phyloP scores from a whole-genome alignment of 305 asterid species.

The Rubia tinctorum region DNA sequence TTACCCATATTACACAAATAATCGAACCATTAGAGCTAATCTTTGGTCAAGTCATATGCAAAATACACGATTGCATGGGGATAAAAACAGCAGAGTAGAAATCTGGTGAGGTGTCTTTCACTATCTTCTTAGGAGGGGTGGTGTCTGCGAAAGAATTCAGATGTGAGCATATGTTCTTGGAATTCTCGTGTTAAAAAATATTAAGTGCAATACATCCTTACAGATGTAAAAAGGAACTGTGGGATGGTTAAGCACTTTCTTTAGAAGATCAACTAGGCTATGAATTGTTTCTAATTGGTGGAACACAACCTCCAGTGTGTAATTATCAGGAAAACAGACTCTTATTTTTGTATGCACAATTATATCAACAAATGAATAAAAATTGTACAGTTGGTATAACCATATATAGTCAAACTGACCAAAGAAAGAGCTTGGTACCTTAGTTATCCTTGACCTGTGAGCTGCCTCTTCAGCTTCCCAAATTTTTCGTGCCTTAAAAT shows the following conservation, averaged over 20 bases:
- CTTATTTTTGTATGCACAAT: conserved; percentile 68
- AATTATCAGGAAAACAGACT: conserved; percentile 89
- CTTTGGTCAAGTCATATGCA: no score
- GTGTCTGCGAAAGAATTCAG: conserved; percentile 55
- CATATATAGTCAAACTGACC: neutral
- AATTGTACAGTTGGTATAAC: neutral
- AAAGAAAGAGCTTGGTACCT: conserved; percentile 45
- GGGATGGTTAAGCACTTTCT: conserved; percentile 59
- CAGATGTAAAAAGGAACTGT: conserved; percentile 79
- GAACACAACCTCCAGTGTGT: conserved; percentile 80
- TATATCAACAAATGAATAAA: neutral
- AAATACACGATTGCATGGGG: no score
- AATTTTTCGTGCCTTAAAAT: conserved; percentile 75
- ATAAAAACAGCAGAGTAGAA: no score
- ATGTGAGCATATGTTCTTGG: conserved; percentile 10
- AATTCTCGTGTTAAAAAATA: conserved; percentile 7
- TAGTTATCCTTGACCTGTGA: conserved; percentile 77
- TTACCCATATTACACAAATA: no score
- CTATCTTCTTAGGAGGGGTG: conserved; percentile 89
- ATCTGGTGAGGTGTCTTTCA: no score
- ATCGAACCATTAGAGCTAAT: no score
- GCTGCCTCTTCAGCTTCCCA: conserved; percentile 93
- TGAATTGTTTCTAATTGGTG: conserved; percentile 88
- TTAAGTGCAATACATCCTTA: conserved; percentile 28
- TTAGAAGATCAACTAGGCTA: conserved; percentile 66